Evolutionary conservation across 192 early-diverging fungal species (phyloP), one percentile per base, ranked within the genome.

Genomic region (Martensiomyces pterosporus): DNA sequence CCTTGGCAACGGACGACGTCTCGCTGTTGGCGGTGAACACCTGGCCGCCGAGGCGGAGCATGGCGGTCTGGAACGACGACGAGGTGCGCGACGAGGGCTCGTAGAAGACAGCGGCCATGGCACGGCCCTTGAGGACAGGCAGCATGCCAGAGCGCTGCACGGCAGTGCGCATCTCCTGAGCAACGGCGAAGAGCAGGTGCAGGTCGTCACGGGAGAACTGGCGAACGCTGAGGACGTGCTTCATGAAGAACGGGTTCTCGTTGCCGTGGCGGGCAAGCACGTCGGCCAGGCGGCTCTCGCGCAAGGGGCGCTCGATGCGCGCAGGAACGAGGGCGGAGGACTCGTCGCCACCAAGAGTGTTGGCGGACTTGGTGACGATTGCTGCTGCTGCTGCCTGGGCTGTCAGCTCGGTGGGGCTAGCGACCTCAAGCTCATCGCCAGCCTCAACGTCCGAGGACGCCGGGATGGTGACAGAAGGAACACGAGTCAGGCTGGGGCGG

Each of bases 41-140:
- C 19, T 79, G 65, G 22, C 96, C 96, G 46, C 94, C 96, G 18
- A 99, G 78, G 25, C 96, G 83, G 60, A 77, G 52, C 92, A 97
- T 96, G 16, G 96, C 96, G 14, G 96, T 84, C 66, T 91, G 83
- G 74, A 99, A 94, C 5, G 94, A 97, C 57, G 82, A 85, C 10
- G 84, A 85, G 2, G 96, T 99, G 53, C 96, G 84, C 42, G 93
- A 97, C 35, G 89, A 92, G 37, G 96, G 87, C 79, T 99, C 96
- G 56, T 86, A 97, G 80, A 99, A 99, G 53, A 95, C 91, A 14
- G 90, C 86, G 60, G 86, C 87, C 79, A 99, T 82, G 1, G 96
- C 87, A 40, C 92, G 92, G 17, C 96, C 94, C 35, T 81, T 71
- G 35, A 99, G 77, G 39, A 99, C 49, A 29, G 92, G 86, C 39